Base-by-base conservation (phyloP, 257 asterid species). In the Przewalskia tangutica region DNA sequence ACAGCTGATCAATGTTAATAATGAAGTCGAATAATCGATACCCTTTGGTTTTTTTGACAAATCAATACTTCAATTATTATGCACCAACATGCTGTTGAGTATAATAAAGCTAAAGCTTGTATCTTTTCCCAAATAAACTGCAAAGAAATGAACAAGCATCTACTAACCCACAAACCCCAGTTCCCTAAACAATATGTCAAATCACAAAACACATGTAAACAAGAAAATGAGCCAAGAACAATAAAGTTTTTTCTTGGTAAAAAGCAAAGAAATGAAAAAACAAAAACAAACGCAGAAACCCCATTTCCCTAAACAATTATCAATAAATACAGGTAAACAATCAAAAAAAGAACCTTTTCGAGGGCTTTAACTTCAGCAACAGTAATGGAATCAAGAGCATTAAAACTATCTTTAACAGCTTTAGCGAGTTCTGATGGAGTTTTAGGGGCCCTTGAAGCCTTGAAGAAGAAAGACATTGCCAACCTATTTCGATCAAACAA, bases 281-380 rank as follows among this genome's bases (percentile, higher is more conserved):
- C 20, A 44, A 5, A 48, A 23, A 17, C 4, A 44, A 20, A 46
- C 18, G 40, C n/a, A 46, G 59, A 27, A 27, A 27, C 32, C 32
- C 32, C 32, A 27, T 27, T 1, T 18, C 40, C 38, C 16, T 46
- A 71, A 23, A 13, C 20, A 48, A 50, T 50, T 50, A 75, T 50
- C 62, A 75, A 2, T 23, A 23, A 23, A 73, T 48, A 50, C 7
- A 12, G 13, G 79, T 48, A 13, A 73, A 27, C 13, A 50, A 75
- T 48, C 32, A 58, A n/a, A 63, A 83, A 83, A 10, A 53, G 16
- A 79, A 94, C 99, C 99, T 95, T 95, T 79, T 95, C 99, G 66
- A 93, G 93, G 87, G 97, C 91, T 91, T 94, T 95, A 81, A 95
- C 98, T 88, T 95, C 99, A 60, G 98, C 98, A 36, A 92, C 97